Conservation (phyloP, 768 basidiomycete species). For the Daedaleopsis nitida region DNA sequence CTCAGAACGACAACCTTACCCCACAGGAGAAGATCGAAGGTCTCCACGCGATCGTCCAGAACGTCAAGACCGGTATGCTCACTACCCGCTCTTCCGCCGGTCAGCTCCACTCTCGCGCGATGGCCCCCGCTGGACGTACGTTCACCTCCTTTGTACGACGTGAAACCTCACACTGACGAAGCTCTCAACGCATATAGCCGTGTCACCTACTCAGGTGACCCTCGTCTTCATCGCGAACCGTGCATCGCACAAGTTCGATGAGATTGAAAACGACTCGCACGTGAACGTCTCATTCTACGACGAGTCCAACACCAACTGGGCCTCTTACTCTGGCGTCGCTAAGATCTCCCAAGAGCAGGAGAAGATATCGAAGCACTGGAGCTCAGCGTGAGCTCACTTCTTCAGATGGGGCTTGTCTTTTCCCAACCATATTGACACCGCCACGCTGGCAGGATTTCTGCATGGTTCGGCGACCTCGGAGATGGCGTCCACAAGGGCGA, state of each 20-base stretch:
- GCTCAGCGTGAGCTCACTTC: constrained; percentile 37
- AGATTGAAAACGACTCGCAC: constrained; percentile 72
- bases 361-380: constrained; percentile 66
- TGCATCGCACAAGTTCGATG: constrained; percentile 70
- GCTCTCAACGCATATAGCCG: constrained; percentile 34
- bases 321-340: constrained; percentile 75
- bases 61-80: constrained; percentile 72
- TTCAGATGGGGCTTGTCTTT: neutral
- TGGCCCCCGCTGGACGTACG: constrained; percentile 73
- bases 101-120: constrained; percentile 76
- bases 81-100: constrained; percentile 72
- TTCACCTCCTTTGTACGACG: neutral
- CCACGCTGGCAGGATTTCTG: constrained; percentile 49
- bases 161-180: neutral
- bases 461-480: constrained; percentile 86
- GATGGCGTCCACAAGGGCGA: constrained; percentile 87
- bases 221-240: constrained; percentile 78
- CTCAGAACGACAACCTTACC: constrained; percentile 57
- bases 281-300: constrained; percentile 85
- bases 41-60: constrained; percentile 66
- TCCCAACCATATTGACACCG: no score
- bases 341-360: constrained; percentile 62
- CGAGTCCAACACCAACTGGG: constrained; percentile 73
- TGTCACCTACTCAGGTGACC: constrained; percentile 48
- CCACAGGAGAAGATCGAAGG: constrained; percentile 70